Conservation (phyloP, 768 basidiomycete genomes). For the Sutorius australiensis region DNA sequence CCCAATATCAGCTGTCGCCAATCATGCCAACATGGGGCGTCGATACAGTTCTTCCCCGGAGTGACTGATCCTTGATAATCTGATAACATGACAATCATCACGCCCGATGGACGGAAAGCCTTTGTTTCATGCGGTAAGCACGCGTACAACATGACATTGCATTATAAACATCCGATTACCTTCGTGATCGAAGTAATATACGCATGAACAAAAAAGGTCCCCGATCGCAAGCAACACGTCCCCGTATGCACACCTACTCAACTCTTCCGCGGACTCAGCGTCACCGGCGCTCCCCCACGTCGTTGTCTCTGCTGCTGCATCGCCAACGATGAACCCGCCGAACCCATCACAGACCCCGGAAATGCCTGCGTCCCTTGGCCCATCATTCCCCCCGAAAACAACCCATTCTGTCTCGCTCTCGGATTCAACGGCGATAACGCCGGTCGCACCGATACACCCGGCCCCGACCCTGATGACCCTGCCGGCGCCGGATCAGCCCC, state of each 20-base stretch:
- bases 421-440: slow-evolving; percentile 75
- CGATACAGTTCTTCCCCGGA: neutral
- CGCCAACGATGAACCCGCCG: slow-evolving; percentile 14
- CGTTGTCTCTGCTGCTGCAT: slow-evolving; percentile 39
- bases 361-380: slow-evolving; percentile 36
- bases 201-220: neutral
- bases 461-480: neutral
- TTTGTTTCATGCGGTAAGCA: neutral
- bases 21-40: neutral
- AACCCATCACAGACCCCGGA: slow-evolving; percentile 10
- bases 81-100: neutral
- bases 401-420: slow-evolving; percentile 49
- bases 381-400: slow-evolving; percentile 36
- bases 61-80: neutral
- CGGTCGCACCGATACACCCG: slow-evolving; percentile 28
- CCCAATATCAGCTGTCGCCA: neutral
- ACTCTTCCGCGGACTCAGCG: slow-evolving; percentile 33
- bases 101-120: neutral
- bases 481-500: slow-evolving; percentile 41
- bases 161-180: neutral
- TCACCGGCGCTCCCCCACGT: slow-evolving; percentile 36
- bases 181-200: neutral
- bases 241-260: neutral
- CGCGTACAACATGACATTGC: neutral
- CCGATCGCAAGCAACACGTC: neutral